Conservation (phyloP, 2,329 filamentous ascomycete species). For the Talaromyces piceae region DNA sequence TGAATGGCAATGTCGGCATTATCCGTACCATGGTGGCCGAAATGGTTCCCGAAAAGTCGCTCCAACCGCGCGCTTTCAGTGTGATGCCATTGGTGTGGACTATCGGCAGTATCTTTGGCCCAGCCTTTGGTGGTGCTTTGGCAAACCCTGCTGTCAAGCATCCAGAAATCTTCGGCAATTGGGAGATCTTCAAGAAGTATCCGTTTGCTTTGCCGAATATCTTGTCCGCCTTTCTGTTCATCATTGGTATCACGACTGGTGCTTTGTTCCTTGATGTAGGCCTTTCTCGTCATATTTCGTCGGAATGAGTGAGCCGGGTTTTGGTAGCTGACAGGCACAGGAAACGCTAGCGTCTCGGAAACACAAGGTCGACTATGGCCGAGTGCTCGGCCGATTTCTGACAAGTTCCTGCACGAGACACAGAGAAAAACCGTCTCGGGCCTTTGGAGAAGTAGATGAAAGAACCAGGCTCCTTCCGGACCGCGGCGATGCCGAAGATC, state of each 20-base stretch:
- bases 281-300: too few species aligned
- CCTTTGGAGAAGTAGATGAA: conserved; percentile 20
- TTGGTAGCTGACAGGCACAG: conserved; percentile 13
- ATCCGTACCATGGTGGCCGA: conserved; percentile 82
- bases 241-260: conserved; percentile 66
- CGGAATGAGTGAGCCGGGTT: not conserved
- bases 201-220: conserved; percentile 84
- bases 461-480: conserved; percentile 23
- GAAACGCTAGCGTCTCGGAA: conserved; percentile 75
- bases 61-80: conserved; percentile 84
- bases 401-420: conserved; percentile 30
- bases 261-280: conserved; percentile 61
- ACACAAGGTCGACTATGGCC: conserved; percentile 64
- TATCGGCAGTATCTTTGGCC: conserved; percentile 79
- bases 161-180: conserved; percentile 61
- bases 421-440: conserved; percentile 15
- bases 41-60: conserved; percentile 76
- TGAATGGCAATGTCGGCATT: conserved; percentile 92
- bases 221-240: conserved; percentile 66
- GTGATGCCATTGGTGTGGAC: conserved; percentile 92
- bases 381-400: conserved; percentile 64
- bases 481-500: conserved; percentile 13
- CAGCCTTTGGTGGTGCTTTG: conserved; percentile 78
- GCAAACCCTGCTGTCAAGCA: conserved; percentile 71
- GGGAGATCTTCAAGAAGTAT: conserved; percentile 62